phyloP scores from a whole-genome alignment of 352 stramenopile genomes.

The Peronospora belbahrii region DNA sequence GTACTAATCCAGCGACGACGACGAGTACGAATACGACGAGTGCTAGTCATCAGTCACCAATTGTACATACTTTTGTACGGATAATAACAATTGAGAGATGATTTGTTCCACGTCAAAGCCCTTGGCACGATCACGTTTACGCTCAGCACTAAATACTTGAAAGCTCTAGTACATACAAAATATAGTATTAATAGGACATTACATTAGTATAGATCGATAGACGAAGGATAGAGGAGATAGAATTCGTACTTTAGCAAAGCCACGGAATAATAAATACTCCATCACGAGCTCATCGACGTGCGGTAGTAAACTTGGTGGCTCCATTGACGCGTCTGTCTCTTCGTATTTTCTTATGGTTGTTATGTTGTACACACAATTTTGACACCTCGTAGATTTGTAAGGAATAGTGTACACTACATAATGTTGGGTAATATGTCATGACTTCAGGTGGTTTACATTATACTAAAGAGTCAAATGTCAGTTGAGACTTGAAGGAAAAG shows the following conservation, averaged over 20 bases:
- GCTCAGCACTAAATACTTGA: constrained; percentile 62
- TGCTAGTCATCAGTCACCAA: not conserved
- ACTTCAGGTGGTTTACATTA: no score
- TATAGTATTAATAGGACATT: no score
- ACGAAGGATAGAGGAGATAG: not conserved
- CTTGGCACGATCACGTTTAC: constrained; percentile 59
- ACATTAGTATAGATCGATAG: not conserved
- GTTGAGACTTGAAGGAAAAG: constrained; percentile 26
- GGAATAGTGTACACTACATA: not conserved
- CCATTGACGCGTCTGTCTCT: constrained; percentile 17
- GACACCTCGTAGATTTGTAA: no score
- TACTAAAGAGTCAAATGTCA: no score
- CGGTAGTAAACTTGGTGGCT: constrained; percentile 44
- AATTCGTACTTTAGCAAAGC: constrained; percentile 58
- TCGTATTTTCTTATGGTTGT: constrained; percentile 9
- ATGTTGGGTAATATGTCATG: no score
- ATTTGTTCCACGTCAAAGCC: constrained; percentile 79
- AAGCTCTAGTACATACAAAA: constrained; percentile 42
- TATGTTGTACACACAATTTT: constrained; percentile 10
- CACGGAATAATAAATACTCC: constrained; percentile 81
- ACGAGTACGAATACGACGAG: no score
- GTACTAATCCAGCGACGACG: no score
- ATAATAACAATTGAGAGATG: constrained; percentile 50
- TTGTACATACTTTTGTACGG: constrained; percentile 53
- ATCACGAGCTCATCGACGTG: constrained; percentile 81